Conservation (phyloP, 2,329 filamentous ascomycete genomes). For the Xylariomycetidae sp. region DNA sequence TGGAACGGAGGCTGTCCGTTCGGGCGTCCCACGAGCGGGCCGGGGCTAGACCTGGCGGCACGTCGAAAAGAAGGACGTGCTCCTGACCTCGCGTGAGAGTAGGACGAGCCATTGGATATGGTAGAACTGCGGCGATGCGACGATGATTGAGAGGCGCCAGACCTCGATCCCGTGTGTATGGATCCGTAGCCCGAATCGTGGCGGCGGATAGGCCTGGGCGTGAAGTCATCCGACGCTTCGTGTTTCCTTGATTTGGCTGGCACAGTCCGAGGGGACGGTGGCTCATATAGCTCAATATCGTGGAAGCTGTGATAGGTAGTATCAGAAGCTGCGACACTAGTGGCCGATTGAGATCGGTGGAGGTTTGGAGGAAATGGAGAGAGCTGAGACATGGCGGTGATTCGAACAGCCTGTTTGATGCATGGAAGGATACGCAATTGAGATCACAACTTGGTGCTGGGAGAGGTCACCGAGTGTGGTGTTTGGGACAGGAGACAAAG, state of each 20-base stretch:
- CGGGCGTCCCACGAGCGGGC: constrained; percentile 11
- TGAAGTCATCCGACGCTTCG: constrained; percentile 18
- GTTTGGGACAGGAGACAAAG: not conserved
- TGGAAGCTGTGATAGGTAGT: constrained; percentile 52
- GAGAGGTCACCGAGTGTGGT: too few species aligned
- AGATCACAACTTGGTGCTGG: not conserved
- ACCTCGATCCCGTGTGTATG: constrained; percentile 35
- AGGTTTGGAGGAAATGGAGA: constrained; percentile 15
- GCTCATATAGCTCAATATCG: constrained; percentile 44
- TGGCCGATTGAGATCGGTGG: constrained; percentile 29
- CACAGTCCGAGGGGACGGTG: constrained; percentile 21
- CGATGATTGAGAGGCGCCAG: constrained; percentile 31
- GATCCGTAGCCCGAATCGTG: constrained; percentile 59
- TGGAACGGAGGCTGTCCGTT: constrained; percentile 20
- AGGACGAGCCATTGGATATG: constrained; percentile 25
- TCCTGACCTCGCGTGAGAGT: constrained; percentile 29
- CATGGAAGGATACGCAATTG: constrained; percentile 4
- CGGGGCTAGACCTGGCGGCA: constrained; percentile 32
- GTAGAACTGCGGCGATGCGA: constrained; percentile 24
- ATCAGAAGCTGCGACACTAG: constrained; percentile 41
- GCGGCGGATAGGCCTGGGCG: constrained; percentile 41
- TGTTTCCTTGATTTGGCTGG: constrained; percentile 9
- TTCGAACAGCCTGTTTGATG: constrained; percentile 7
- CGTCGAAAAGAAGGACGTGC: constrained; percentile 39
- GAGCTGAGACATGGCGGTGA: constrained; percentile 19